A percentile compares a stretch with the other conserved stretches of the same genome.
Evolutionary conservation across 371 early-diverging fungal species (phyloP).

Genomic region (Circinella umbellata): DNA sequence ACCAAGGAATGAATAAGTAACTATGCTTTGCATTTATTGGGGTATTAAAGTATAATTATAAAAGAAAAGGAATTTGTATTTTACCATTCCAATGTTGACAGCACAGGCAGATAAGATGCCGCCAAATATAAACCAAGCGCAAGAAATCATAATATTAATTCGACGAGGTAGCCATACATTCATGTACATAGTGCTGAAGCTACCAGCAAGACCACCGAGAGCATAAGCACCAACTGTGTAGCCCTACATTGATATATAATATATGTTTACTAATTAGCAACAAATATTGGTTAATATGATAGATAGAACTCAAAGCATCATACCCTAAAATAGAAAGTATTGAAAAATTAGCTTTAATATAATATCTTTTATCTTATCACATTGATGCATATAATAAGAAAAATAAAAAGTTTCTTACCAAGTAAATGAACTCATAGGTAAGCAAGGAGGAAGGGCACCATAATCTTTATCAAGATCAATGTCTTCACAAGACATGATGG

Average conservation of each 20-base stretch:
- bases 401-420: constrained; percentile 22
- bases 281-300: too few species aligned
- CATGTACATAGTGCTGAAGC: constrained; percentile 40
- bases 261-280: too few species aligned
- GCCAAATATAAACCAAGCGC: constrained; percentile 41
- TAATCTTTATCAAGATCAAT: constrained; percentile 18
- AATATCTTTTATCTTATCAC: too few species aligned
- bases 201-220: constrained; percentile 53
- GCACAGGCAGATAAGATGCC: constrained; percentile 47
- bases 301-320: too few species aligned
- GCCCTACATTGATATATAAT: constrained; percentile 26
- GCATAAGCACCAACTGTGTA: constrained; percentile 53
- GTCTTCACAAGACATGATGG: constrained; percentile 38
- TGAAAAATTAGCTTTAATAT: not conserved
- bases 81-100: constrained; percentile 47
- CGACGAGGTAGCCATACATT: constrained; percentile 48
- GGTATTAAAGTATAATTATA: too few species aligned
- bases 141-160: constrained; percentile 45
- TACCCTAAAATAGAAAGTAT: too few species aligned
- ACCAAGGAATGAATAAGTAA: too few species aligned
- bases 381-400: too few species aligned
- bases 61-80: too few species aligned
- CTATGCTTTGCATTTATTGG: too few species aligned
- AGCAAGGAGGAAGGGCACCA: constrained; percentile 40
- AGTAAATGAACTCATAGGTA: constrained; percentile 43